Evolutionary conservation across 176 grass and related monocot species (phyloP).

Genomic region (Rhynchospora tenuis): DNA sequence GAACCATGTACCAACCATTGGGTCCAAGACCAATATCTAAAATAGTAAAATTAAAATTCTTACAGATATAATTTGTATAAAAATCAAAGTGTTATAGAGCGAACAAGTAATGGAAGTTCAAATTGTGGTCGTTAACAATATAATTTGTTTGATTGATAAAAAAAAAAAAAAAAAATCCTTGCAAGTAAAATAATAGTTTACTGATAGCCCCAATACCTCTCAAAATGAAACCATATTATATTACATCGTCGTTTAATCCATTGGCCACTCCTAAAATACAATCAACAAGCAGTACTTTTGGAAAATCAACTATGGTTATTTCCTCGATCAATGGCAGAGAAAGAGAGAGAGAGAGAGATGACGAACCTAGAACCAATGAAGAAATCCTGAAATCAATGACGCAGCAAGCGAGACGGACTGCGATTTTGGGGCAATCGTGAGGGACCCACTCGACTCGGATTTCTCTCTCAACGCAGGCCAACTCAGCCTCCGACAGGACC

Average conservation of each 20-base stretch:
- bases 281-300: background rate
- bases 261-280: background rate
- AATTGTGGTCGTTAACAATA: too few relatives aligned
- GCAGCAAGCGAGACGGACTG: background rate
- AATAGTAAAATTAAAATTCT: too few relatives aligned
- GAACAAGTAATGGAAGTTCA: too few relatives aligned
- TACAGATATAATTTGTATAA: background rate
- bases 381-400: background rate
- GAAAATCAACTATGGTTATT: background rate
- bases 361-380: background rate
- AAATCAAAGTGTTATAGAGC: too few relatives aligned
- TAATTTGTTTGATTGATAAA: background rate
- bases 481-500: conserved; percentile 45
- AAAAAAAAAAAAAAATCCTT: too few relatives aligned
- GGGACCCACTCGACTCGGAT: background rate
- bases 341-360: background rate
- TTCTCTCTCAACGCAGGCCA: conserved; percentile 31
- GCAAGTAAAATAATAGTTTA: background rate
- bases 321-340: background rate
- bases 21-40: too few relatives aligned
- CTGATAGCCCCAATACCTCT: background rate
- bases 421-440: background rate
- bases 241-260: too few relatives aligned
- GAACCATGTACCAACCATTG: background rate
- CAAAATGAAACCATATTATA: too few relatives aligned